Conservation (phyloP, 345 rosid species). For the Mercurialis annua region DNA sequence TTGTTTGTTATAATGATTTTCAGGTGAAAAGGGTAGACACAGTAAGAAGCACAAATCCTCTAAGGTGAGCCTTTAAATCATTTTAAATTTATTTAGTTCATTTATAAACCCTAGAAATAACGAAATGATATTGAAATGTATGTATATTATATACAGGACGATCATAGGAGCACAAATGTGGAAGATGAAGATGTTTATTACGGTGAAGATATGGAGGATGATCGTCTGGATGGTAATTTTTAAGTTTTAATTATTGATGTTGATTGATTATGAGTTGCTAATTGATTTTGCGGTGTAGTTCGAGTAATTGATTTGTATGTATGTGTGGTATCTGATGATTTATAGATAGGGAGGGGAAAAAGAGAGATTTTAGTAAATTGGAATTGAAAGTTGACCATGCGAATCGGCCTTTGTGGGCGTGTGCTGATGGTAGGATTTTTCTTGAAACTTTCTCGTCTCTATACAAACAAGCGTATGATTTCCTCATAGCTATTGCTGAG, state of each 20-base stretch:
- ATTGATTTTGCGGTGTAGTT: background rate
- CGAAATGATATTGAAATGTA: background rate
- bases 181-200: constrained; percentile 50
- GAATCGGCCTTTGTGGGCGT: constrained; percentile 94
- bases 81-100: background rate
- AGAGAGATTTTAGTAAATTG: constrained; percentile 65
- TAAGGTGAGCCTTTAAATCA: constrained; percentile 38
- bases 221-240: constrained; percentile 59
- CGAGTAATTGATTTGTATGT: constrained; percentile 1
- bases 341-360: constrained; percentile 61
- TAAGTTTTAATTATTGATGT: background rate
- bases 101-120: background rate
- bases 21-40: constrained; percentile 73
- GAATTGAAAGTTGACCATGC: constrained; percentile 77
- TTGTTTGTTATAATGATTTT: constrained; percentile 3
- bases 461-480: constrained; percentile 94
- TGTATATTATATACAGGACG: constrained; percentile 51
- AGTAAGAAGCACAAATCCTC: constrained; percentile 56
- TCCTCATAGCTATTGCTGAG: constrained; percentile 94
- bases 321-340: constrained; percentile 11
- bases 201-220: constrained; percentile 61
- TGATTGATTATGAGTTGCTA: background rate
- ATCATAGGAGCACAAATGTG: constrained; percentile 37
- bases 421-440: constrained; percentile 88
- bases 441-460: constrained; percentile 78